Evolutionary conservation across 2,329 filamentous ascomycete genomes (phyloP), one percentile per base, ranked within the genome.

Genomic region (Fulvia fulva): DNA sequence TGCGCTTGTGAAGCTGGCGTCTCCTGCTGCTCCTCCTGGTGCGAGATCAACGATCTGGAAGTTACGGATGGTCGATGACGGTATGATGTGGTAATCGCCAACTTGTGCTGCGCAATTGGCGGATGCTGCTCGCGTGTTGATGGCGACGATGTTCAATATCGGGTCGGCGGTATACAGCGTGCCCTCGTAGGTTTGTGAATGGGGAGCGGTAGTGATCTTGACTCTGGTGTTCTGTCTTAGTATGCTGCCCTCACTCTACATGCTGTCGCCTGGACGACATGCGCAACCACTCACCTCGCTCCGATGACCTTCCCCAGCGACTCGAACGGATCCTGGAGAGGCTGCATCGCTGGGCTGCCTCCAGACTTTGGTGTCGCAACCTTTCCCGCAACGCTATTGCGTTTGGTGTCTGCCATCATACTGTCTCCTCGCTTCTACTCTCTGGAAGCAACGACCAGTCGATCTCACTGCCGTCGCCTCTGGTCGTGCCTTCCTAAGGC

Each of bases 81-180:
- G 82, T 58, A 87, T 80, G 68, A 87, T 78, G 66, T 81, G 83
- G 69, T 84, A 87, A 68, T 85, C 78, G 58, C 81, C 80, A 5
- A 78, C 74, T 54, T 77, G 75, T 62, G 70, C 71, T 23, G 75
- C 69, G 22, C 73, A 65, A 34, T 71, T 69, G 7, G 75, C 71
- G n/a, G 75, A 70, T 12, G 76, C 71, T 19, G 78, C 72, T 12
- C 77, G 77, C 19, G 80, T 83, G 72, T 85, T 83, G 71, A 87
- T 79, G 46, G 81, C 83, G 65, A 87, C 76, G 57, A 86, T 75
- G 65, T 85, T 85, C 57, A 83, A 82, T 65, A 83, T 76, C 25
- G 83, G 82, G 70, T 81, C 83, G 47, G 81, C 82, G 26, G 83
- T 85, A 73, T 84, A 87, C 58, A 87, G 77, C 19, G 78, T 84